Conservation (phyloP, 345 rosid species). For the Corchorus olitorius region DNA sequence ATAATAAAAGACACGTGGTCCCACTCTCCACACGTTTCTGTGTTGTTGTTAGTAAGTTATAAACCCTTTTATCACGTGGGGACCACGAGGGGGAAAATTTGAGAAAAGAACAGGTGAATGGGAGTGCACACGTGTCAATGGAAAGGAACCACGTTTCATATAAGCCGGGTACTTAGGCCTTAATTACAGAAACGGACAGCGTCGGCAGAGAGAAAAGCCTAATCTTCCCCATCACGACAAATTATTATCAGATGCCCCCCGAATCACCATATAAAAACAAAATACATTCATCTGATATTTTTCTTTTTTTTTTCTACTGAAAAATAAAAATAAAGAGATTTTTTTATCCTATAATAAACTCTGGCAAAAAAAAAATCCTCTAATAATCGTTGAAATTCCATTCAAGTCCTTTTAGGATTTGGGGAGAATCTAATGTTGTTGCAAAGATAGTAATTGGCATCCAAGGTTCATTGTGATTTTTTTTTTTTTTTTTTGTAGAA, state of each 20-base stretch:
- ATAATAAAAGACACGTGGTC: slow-evolving; percentile 20
- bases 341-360: not conserved
- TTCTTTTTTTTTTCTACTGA: not conserved
- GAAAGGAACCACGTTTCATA: slow-evolving; percentile 28
- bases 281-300: not conserved
- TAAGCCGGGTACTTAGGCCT: slow-evolving; percentile 3
- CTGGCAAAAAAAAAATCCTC: too few relatives aligned
- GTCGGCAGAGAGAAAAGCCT: slow-evolving; percentile 43
- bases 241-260: not conserved
- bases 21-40: slow-evolving; percentile 23
- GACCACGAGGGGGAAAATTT: slow-evolving; percentile 14
- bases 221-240: slow-evolving; percentile 30
- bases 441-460: not conserved
- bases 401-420: not conserved
- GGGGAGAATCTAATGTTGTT: not conserved
- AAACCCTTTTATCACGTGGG: slow-evolving; percentile 16
- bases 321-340: not conserved
- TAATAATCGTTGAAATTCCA: not conserved
- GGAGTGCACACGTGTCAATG: slow-evolving; percentile 19
- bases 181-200: slow-evolving; percentile 35
- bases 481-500: too few relatives aligned
- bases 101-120: not conserved
- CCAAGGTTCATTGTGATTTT: not conserved
- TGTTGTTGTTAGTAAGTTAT: not conserved
- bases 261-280: not conserved